Base-by-base conservation (phyloP, 2,329 filamentous ascomycete species). In the Aspergillus proliferans region DNA sequence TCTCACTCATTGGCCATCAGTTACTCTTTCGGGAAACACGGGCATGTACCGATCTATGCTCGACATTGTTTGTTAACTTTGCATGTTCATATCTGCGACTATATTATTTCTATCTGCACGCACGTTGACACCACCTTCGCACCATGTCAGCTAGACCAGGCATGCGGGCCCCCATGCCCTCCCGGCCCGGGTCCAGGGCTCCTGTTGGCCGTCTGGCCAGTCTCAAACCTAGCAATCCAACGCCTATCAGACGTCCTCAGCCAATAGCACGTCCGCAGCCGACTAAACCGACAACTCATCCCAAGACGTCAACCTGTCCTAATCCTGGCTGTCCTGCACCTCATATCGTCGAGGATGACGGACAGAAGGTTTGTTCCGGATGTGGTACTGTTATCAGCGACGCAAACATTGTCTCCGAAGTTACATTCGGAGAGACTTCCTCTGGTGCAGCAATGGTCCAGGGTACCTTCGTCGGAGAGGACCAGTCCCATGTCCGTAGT, bases 381-480 rank as follows among this genome's bases (percentile, higher is more conserved):
- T 97, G 93, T 69, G 92, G 90, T 78, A 85, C 83, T 52, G 83
- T 95, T 57, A 82, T 92, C 48, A 85, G 87, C 58, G 87, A 94
- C 64, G 85, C 83, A 65, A 90, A 94, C 63, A 95, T 97, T 54
- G 91, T 96, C 50, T 82, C 89, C 44, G 93, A 98, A 68, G 82
- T 97, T 53, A 85, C 85, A 19, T 98, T 97, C 63, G 90, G 90
- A 56, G 92, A 98, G 73, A 86, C 83, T 24, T 83, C 88, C 0
- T 84, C 83, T 30, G 93, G 93, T 61, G 89, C 88, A 44, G 91
- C 92, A 46, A 81, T 94, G 45, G 89, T 96, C 15, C 89, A 96
- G 67, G 93, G 93, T 66, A 91, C 85, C 54, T 94, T 86, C 64
- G 83, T 98, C 52, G 86, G 84, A 47, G 87, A 89, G 51, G 88